Conservation (phyloP, 345 rosid species). For the Psidium guajava region DNA sequence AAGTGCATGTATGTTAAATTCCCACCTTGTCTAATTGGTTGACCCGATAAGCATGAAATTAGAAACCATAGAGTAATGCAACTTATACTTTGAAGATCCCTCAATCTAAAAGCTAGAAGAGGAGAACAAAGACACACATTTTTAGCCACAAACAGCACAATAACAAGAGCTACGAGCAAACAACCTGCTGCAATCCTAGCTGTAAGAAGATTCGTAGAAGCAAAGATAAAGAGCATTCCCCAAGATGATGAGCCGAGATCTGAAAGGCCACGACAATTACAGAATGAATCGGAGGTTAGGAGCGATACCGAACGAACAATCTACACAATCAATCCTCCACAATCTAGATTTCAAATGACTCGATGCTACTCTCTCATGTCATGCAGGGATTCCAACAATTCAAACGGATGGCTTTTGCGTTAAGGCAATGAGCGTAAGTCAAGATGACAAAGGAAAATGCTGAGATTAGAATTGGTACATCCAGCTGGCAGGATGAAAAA, state of each 20-base stretch:
- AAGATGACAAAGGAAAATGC: not conserved
- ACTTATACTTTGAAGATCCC: not conserved
- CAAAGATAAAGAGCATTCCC: slow-evolving; percentile 63
- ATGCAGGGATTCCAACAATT: not conserved
- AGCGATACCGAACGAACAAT: not conserved
- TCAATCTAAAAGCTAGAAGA: not conserved
- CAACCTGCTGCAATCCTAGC: slow-evolving; percentile 68
- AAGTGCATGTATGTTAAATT: no score
- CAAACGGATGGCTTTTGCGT: not conserved
- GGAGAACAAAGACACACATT: slow-evolving; percentile 27
- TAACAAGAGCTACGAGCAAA: slow-evolving; percentile 30
- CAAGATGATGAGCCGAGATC: slow-evolving; percentile 66
- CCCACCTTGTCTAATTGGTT: not conserved
- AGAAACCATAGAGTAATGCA: not conserved
- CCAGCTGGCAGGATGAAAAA: slow-evolving; percentile 48
- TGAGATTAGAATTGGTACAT: slow-evolving; percentile 24
- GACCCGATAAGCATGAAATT: not conserved
- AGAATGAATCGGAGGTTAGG: not conserved
- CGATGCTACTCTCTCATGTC: not conserved
- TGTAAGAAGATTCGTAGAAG: slow-evolving; percentile 51
- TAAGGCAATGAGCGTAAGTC: not conserved
- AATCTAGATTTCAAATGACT: not conserved
- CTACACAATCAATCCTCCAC: not conserved
- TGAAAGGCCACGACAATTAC: slow-evolving; percentile 4
- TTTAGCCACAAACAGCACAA: slow-evolving; percentile 53